Conservation (phyloP, 169 alveolate genomes). For the Miamiensis avidus region DNA sequence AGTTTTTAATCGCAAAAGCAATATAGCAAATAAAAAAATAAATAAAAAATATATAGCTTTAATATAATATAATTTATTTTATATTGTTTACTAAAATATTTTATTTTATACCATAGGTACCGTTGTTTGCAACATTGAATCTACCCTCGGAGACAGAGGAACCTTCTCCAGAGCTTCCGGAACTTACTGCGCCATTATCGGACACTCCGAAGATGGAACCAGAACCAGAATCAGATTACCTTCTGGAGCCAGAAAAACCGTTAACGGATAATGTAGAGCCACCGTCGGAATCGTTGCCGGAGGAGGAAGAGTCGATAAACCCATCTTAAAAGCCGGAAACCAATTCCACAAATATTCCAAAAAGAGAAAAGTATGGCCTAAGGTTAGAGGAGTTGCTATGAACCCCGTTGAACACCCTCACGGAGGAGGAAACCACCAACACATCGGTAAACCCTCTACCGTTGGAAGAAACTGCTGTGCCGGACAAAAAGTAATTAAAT, state of each 20-base stretch:
- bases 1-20: too few relatives aligned
- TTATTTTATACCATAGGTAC: slow-evolving; percentile 53
- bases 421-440: slow-evolving; percentile 99
- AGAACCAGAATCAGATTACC: slow-evolving; percentile 98
- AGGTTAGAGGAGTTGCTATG: slow-evolving; percentile 99
- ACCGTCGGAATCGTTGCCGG: slow-evolving; percentile 99
- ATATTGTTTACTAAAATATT: too few relatives aligned
- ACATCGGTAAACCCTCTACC: slow-evolving; percentile 99
- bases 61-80: too few relatives aligned
- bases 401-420: slow-evolving; percentile 99
- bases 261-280: slow-evolving; percentile 93
- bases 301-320: slow-evolving; percentile 99
- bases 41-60: too few relatives aligned
- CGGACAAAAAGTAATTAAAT: slow-evolving; percentile 91
- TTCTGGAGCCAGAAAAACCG: slow-evolving; percentile 97
- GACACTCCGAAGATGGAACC: slow-evolving; percentile 97
- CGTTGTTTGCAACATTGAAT: slow-evolving; percentile 96
- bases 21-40: too few relatives aligned
- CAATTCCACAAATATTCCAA: slow-evolving; percentile 97
- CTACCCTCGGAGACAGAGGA: slow-evolving; percentile 98
- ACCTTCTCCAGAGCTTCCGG: slow-evolving; percentile 98
- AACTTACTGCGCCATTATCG: slow-evolving; percentile 94
- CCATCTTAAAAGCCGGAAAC: slow-evolving; percentile 98
- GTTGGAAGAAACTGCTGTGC: slow-evolving; percentile 97
- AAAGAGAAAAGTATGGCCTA: slow-evolving; percentile 99